phyloP scores from a whole-genome alignment of 306 rosid genomes.

The Vigna mungo region DNA sequence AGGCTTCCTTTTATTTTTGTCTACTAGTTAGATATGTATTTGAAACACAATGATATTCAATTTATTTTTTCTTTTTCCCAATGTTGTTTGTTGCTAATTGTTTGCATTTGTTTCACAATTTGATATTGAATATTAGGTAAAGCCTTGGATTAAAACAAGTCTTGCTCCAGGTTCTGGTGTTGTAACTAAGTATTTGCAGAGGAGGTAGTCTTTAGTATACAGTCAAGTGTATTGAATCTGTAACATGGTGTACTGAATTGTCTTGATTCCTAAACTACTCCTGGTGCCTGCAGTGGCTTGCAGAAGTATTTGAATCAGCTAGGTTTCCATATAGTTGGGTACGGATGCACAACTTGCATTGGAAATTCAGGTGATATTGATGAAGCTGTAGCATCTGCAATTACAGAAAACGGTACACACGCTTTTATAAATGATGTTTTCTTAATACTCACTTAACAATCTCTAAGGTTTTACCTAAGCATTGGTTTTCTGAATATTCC shows the following conservation, averaged over 20 bases:
- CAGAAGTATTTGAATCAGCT: conserved; percentile 90
- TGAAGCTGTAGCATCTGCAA: conserved; percentile 86
- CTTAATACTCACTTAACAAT: conserved; percentile 20
- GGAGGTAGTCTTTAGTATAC: conserved; percentile 62
- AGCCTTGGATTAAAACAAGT: conserved; percentile 98
- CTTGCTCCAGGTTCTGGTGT: conserved; percentile 99
- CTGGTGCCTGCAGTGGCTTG: conserved; percentile 68
- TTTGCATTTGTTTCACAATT: conserved; percentile 35
- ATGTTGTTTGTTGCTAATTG: conserved; percentile 30
- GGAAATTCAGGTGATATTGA: conserved; percentile 96
- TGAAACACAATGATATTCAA: background rate
- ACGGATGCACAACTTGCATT: conserved; percentile 98
- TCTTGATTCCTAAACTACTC: conserved; percentile 28
- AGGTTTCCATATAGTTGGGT: conserved; percentile 91
- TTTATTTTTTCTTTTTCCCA: background rate
- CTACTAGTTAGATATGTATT: conserved; percentile 24
- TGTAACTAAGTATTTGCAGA: conserved; percentile 86
- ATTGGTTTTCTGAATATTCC: conserved; percentile 44
- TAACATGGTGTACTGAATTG: conserved; percentile 7
- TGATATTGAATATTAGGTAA: conserved; percentile 65
- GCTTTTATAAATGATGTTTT: conserved; percentile 33
- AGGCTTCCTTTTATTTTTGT: conserved; percentile 26
- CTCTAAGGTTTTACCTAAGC: conserved; percentile 31
- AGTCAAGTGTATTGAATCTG: conserved; percentile 13
- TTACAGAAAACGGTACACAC: conserved; percentile 77